Evolutionary conservation across 345 rosid genomes (phyloP).

Genomic region (Cardamine chenopodiifolia): DNA sequence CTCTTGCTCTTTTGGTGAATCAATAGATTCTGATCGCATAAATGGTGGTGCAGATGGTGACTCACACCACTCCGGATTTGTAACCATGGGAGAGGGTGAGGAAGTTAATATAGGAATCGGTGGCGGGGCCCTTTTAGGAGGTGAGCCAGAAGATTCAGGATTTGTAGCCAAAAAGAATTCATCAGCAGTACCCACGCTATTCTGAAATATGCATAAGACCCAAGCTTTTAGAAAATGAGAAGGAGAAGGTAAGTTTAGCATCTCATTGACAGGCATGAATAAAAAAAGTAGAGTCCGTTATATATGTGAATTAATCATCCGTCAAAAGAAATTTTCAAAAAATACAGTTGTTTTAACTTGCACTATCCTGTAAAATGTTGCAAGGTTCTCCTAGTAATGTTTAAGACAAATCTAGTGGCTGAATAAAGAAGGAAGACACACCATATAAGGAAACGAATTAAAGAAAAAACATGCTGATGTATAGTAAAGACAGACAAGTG

Average conservation of each 20-base stretch:
- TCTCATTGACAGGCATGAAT: not conserved
- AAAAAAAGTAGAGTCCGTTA: not conserved
- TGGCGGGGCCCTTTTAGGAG: conserved; percentile 93
- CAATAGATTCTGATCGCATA: conserved; percentile 69
- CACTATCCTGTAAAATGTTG: not conserved
- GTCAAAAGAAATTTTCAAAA: too few species aligned
- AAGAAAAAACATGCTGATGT: not conserved
- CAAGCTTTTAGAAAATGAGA: conserved; percentile 6
- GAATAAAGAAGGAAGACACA: not conserved
- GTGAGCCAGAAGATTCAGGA: conserved; percentile 84
- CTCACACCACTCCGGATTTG: conserved; percentile 46
- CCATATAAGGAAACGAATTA: not conserved
- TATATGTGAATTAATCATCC: not conserved
- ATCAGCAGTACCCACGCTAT: conserved; percentile 60
- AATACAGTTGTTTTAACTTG: not conserved
- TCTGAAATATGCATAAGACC: conserved; percentile 54
- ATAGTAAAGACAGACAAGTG: not conserved
- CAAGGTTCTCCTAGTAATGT: not conserved
- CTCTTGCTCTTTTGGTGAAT: conserved; percentile 69
- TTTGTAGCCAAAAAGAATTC: conserved; percentile 89
- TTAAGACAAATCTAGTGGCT: not conserved
- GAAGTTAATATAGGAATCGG: conserved; percentile 53
- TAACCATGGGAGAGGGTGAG: conserved; percentile 49
- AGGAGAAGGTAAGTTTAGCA: not conserved
- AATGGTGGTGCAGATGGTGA: conserved; percentile 55